Evolutionary conservation across 2,329 filamentous ascomycete species (phyloP), one percentile per base, ranked within the genome.

Genomic region (Colletotrichum acutatum): DNA sequence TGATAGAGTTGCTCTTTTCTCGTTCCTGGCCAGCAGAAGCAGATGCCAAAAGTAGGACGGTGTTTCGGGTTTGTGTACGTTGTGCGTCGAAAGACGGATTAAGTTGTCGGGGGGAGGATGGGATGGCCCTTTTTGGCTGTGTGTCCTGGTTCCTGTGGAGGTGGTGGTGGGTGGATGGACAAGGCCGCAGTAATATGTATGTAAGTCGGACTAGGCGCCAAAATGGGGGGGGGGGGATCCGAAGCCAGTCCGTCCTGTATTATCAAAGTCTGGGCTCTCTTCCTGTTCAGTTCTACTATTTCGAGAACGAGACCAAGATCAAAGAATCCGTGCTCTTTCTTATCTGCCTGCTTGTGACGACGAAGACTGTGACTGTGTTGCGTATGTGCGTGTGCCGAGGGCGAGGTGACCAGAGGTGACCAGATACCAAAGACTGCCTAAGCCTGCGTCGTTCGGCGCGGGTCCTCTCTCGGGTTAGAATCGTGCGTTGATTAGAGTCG

Each of bases 1-100:
- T 54, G 59, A 70, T 62, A 71, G 26, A 65, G 66, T 73, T 73
- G 67, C 56, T 24, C 53, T 64, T 61, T 53, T 19, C 16, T 49
- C 71, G 68, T 71, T 71, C 66, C 71, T 71, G 66, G 56, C 71
- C 66, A 73, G 71, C 71, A 73, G 67, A 73, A 71, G 71, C 61
- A 66, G 56, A 66, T 73, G 66, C 71, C 66, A 71, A 71, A 66
- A 73, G 66, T 65, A 73, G 66, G 60, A 71, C 61, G 62, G 66
- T 66, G 71, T 73, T 73, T 73, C 71, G 71, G 66, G 67, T 73
- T 73, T 60, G 60, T 61, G 71, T 71, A 57, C 61, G 71, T 71
- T 71, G 71, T 73, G 71, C 71, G 32, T 70, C 66, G 61, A 71
- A 22, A 69, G 62, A 61, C 49, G 61, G 61, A 71, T 73, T 71